Evolutionary conservation across 148 eudicot genomes (phyloP).

Genomic region (Bassia scoparia): DNA sequence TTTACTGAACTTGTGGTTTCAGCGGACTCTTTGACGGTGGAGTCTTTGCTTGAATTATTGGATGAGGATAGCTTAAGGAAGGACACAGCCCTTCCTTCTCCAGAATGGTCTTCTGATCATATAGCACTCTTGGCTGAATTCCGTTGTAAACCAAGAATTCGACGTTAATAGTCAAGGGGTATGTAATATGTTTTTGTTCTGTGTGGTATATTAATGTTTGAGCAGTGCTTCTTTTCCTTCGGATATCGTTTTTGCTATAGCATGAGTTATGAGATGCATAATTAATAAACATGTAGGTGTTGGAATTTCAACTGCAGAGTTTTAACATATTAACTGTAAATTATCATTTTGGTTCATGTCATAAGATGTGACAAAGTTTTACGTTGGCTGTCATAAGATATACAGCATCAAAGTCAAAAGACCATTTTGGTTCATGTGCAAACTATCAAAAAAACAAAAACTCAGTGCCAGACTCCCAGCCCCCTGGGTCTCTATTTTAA

Average conservation of each 20-base stretch:
- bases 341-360: too few species aligned
- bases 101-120: conserved; percentile 99
- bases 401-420: too few species aligned
- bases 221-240: background rate
- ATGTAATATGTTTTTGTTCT: conserved; percentile 4
- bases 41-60: conserved; percentile 87
- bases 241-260: background rate
- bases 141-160: conserved; percentile 82
- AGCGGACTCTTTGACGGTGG: conserved; percentile 96
- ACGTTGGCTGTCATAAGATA: too few species aligned
- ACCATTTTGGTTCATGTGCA: too few species aligned
- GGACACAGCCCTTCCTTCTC: conserved; percentile 98
- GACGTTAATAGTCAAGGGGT: conserved; percentile 48
- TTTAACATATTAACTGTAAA: background rate
- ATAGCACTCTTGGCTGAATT: conserved; percentile 94
- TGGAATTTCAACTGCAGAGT: background rate
- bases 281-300: background rate
- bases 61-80: conserved; percentile 95
- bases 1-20: conserved; percentile 34
- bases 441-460: too few species aligned
- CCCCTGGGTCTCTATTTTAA: background rate
- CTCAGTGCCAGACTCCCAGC: too few species aligned
- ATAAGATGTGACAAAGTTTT: too few species aligned
- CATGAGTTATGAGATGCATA: background rate
- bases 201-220: background rate